Evolutionary conservation across 148 eudicot genomes (phyloP).

Genomic region (Arctostaphylos glauca): DNA sequence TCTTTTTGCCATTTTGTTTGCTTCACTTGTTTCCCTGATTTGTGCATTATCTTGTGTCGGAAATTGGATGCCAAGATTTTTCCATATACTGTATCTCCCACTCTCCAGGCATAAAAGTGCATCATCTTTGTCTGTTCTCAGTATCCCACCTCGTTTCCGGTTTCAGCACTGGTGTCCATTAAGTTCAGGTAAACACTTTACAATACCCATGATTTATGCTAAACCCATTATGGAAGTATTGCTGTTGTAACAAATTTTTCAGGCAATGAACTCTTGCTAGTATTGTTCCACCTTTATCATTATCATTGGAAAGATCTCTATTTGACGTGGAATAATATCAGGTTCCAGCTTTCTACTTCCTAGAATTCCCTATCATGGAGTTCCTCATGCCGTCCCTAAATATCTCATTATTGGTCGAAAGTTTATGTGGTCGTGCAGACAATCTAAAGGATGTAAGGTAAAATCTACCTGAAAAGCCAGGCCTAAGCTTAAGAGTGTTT

Average conservation of each 20-base stretch:
- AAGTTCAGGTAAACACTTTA: conserved; percentile 56
- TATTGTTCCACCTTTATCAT: background rate
- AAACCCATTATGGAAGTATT: background rate
- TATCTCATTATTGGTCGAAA: background rate
- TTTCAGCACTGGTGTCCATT: conserved; percentile 71
- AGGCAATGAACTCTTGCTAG: background rate
- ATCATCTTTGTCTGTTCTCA: conserved; percentile 55
- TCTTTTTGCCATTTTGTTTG: conserved; percentile 57
- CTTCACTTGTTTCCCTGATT: conserved; percentile 48
- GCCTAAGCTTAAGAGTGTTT: background rate
- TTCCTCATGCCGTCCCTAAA: no score
- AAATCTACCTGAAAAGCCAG: background rate
- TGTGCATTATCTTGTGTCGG: conserved; percentile 64
- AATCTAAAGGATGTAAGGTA: background rate
- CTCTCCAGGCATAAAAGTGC: conserved; percentile 61
- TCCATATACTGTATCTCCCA: conserved; percentile 58
- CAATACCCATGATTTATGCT: background rate
- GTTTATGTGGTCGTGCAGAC: background rate
- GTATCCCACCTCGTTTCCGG: conserved; percentile 61
- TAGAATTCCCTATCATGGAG: background rate
- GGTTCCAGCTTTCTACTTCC: background rate
- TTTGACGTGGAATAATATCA: background rate
- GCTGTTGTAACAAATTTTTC: background rate
- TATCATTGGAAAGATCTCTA: background rate
- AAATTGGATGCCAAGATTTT: conserved; percentile 55